Percentiles rank a stretch among this genome's conserved stretches.
These are phyloP conservation scores for Solanum etuberosum DNA, from an alignment of 257 asterid genomes.

Conservation along the genomic window DNA sequence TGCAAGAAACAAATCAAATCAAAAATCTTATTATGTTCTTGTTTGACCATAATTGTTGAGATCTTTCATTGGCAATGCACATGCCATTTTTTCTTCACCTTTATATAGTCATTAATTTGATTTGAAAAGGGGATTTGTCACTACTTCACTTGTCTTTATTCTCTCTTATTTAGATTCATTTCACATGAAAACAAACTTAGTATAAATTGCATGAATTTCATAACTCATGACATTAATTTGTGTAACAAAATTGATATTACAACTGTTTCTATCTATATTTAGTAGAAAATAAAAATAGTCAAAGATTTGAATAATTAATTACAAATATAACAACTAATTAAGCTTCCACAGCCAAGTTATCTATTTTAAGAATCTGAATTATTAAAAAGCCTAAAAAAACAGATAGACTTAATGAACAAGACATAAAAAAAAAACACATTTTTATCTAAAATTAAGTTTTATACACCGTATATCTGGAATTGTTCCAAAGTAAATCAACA, in stretches of 20 bases:
- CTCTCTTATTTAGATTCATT: neutral
- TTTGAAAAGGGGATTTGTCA: neutral
- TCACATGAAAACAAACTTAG: neutral
- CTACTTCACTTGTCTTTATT: neutral
- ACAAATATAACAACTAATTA: neutral
- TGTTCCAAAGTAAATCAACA: neutral
- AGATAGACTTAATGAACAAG: neutral
- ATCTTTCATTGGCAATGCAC: slow-evolving; percentile 1
- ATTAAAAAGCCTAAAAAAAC: too few species aligned
- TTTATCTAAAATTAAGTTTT: too few species aligned
- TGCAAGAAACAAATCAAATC: neutral
- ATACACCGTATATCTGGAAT: too few species aligned
- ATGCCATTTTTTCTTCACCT: neutral
- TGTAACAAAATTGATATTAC: neutral
- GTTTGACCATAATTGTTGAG: neutral
- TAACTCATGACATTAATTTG: neutral
- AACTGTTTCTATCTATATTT: neutral
- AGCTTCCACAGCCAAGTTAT: neutral
- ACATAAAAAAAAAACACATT: too few species aligned
- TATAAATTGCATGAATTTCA: neutral
- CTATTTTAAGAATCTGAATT: neutral
- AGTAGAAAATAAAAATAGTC: neutral
- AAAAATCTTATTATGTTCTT: neutral
- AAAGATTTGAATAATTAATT: too few species aligned
- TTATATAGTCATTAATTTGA: neutral